A percentile compares a stretch with the other conserved stretches of the same genome.
phyloP scores from a whole-genome alignment of 1,284 basidiomycete species.

The Leccinum ponderosum region DNA sequence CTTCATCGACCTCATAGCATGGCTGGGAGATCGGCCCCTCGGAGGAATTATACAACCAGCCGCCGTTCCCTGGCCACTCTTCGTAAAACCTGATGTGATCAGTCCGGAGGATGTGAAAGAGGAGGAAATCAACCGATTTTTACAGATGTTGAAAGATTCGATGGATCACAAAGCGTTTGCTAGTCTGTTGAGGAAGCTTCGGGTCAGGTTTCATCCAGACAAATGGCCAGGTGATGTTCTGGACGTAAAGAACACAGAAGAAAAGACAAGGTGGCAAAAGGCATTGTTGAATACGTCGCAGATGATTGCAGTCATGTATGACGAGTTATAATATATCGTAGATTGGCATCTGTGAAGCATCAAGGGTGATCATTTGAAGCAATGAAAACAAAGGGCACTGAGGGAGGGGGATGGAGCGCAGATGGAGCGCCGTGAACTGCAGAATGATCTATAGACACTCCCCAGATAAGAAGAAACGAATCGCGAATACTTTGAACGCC shows the following conservation, averaged over 20 bases:
- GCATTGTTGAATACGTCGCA: background rate
- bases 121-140: background rate
- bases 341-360: background rate
- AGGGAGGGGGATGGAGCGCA: background rate
- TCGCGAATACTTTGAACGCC: too few relatives aligned
- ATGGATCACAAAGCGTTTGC: background rate
- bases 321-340: background rate
- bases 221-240: background rate
- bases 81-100: background rate
- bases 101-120: background rate
- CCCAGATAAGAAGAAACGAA: too few relatives aligned
- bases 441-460: too few relatives aligned
- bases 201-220: background rate
- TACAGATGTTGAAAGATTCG: background rate
- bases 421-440: background rate
- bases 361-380: background rate
- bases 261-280: background rate
- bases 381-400: background rate
- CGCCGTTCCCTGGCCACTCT: background rate
- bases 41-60: background rate
- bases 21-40: background rate
- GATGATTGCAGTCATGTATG: background rate
- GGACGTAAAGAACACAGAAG: background rate
- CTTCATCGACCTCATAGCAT: background rate
- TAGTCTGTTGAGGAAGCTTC: background rate